These are phyloP conservation scores for Saraca asoca DNA, from an alignment of 331 rosid species.

Conservation along the genomic window DNA sequence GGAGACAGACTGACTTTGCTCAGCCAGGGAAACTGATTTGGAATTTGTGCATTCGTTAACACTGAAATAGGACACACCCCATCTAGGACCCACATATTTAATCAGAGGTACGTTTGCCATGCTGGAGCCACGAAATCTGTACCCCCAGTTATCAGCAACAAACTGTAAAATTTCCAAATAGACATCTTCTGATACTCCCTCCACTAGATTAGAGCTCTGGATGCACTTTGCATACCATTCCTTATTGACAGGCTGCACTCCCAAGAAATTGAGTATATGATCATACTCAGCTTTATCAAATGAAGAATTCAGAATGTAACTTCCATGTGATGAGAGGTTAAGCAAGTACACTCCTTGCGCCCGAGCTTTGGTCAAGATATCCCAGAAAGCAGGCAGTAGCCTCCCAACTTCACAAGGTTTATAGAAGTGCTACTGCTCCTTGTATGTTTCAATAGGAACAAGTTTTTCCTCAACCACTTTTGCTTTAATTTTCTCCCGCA, in stretches of 20 bases:
- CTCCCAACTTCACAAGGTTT: constrained; percentile 71
- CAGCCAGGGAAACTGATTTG: constrained; percentile 40
- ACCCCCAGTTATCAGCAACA: constrained; percentile 49
- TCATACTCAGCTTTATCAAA: constrained; percentile 53
- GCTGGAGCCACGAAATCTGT: constrained; percentile 34
- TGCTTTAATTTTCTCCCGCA: constrained; percentile 57
- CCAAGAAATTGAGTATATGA: constrained; percentile 50
- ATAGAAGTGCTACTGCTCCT: constrained; percentile 59
- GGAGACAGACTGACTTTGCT: constrained; percentile 15
- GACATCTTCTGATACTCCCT: constrained; percentile 39
- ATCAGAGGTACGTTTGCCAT: constrained; percentile 46
- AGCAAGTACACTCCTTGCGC: constrained; percentile 42
- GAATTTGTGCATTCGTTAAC: constrained; percentile 28
- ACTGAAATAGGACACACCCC: constrained; percentile 42
- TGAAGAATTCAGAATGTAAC: constrained; percentile 50
- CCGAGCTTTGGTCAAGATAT: constrained; percentile 46
- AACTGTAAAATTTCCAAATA: constrained; percentile 45
- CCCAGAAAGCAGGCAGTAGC: constrained; percentile 66
- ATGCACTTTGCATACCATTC: constrained; percentile 83
- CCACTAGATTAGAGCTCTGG: constrained; percentile 39
- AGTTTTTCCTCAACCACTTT: constrained; percentile 49
- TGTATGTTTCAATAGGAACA: constrained; percentile 64
- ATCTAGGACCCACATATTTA: constrained; percentile 47
- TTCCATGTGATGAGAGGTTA: constrained; percentile 62
- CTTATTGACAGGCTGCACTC: constrained; percentile 44